Evolutionary conservation across 208 protist genomes (phyloP).

Genomic region (Leishmania mexicana): DNA sequence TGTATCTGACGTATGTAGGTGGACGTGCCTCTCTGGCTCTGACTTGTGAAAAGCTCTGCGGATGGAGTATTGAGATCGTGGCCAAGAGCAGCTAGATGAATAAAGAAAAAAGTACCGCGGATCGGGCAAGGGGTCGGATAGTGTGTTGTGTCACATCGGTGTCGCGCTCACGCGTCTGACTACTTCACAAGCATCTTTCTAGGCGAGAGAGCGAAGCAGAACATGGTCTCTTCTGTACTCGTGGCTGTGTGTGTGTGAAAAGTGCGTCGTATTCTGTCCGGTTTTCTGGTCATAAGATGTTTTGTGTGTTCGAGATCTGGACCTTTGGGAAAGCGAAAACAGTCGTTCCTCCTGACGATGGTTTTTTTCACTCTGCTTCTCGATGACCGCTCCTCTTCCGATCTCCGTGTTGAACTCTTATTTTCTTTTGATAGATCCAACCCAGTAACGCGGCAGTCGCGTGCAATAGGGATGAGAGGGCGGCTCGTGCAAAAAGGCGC

Average conservation of each 20-base stretch:
- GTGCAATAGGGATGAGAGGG: conserved; percentile 40
- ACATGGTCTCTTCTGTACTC: background rate
- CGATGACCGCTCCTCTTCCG: background rate
- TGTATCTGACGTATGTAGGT: conserved; percentile 3
- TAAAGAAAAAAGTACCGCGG: background rate
- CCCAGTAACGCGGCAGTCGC: background rate
- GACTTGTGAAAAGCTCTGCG: background rate
- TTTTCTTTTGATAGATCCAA: background rate
- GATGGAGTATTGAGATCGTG: background rate
- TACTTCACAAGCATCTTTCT: background rate
- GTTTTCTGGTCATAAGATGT: background rate
- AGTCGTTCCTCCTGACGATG: background rate
- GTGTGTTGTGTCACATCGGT: background rate
- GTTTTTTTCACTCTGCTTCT: background rate
- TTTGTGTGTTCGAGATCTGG: background rate
- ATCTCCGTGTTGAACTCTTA: background rate
- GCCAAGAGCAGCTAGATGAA: conserved; percentile 1
- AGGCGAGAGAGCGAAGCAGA: no score
- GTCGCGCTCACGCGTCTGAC: background rate
- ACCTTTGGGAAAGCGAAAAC: background rate
- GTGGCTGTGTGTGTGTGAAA: background rate
- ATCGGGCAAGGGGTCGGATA: background rate
- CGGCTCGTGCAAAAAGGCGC: conserved; percentile 53
- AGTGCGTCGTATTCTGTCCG: background rate
- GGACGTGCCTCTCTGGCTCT: background rate